phyloP scores from a whole-genome alignment of 1,139 yeast genomes.

The Hemisphaericaspora xylanilytica region DNA sequence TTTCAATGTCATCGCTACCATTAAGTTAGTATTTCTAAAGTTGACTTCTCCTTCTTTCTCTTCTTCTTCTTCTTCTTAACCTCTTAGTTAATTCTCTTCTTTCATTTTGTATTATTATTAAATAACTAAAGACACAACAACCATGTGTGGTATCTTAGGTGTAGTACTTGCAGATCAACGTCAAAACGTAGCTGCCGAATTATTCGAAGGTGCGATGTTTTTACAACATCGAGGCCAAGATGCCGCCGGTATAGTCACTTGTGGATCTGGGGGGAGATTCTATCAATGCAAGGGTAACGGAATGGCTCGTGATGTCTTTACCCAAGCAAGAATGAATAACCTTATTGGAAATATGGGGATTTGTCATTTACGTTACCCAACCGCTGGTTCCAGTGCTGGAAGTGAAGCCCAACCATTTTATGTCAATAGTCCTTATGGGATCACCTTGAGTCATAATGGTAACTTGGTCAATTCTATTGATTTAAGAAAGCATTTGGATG shows the following conservation, averaged over 20 bases:
- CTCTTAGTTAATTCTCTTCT: slow-evolving; percentile 3
- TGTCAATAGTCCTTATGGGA: slow-evolving; percentile 95
- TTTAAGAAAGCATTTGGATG: slow-evolving; percentile 77
- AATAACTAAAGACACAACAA: neutral
- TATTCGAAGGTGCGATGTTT: slow-evolving; percentile 90
- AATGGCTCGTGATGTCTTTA: slow-evolving; percentile 97
- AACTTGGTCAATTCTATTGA: slow-evolving; percentile 86
- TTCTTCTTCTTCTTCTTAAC: slow-evolving; percentile 2
- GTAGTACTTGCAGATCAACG: slow-evolving; percentile 76
- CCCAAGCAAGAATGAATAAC: slow-evolving; percentile 72
- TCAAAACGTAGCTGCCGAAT: slow-evolving; percentile 78
- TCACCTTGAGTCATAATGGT: slow-evolving; percentile 88
- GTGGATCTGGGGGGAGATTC: slow-evolving; percentile 89
- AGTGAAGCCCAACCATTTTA: slow-evolving; percentile 99
- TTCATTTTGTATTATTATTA: slow-evolving; percentile 1
- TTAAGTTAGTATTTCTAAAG: no score
- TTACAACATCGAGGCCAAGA: slow-evolving; percentile 98
- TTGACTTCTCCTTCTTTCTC: no score
- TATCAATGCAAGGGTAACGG: slow-evolving; percentile 99
- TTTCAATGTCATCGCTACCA: no score
- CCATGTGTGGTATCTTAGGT: slow-evolving; percentile 95
- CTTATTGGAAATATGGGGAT: slow-evolving; percentile 94
- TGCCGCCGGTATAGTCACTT: slow-evolving; percentile 98
- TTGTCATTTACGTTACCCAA: slow-evolving; percentile 93
- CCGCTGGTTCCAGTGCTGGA: slow-evolving; percentile 97